phyloP scores from a whole-genome alignment of 75 land plant species.

The Ceratopteris richardii region DNA sequence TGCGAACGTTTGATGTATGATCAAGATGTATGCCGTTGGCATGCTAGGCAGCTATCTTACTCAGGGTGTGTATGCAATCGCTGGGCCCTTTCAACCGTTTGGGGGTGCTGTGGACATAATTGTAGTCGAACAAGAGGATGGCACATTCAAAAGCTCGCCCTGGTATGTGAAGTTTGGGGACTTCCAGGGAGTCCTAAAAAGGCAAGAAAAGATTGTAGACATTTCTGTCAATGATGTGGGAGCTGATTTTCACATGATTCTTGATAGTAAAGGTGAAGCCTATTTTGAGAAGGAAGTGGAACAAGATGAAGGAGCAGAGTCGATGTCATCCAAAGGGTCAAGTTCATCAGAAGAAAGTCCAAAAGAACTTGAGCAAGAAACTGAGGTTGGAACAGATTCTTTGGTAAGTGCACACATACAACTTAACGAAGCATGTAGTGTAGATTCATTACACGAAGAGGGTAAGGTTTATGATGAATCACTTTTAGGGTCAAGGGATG shows the following conservation, averaged over 20 bases:
- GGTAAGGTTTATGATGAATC: no score
- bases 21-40: slow-evolving; percentile 62
- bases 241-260: slow-evolving; percentile 76
- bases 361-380: no score
- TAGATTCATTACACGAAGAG: no score
- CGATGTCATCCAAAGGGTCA: neutral
- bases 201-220: slow-evolving; percentile 62
- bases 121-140: slow-evolving; percentile 89
- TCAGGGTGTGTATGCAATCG: slow-evolving; percentile 73
- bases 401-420: no score
- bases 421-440: no score
- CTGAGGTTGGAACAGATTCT: no score
- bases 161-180: slow-evolving; percentile 98
- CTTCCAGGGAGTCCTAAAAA: slow-evolving; percentile 86
- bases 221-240: slow-evolving; percentile 67
- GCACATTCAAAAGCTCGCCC: slow-evolving; percentile 72
- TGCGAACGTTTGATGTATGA: neutral
- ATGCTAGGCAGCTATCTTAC: slow-evolving; percentile 60
- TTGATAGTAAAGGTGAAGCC: slow-evolving; percentile 84
- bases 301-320: slow-evolving; percentile 18
- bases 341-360: no score
- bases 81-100: slow-evolving; percentile 92
- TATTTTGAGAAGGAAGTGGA: slow-evolving; percentile 70
- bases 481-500: no score
- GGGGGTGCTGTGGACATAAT: slow-evolving; percentile 95